A percentile compares a stretch with the other conserved stretches of the same genome.
These are phyloP conservation scores for Penicillium samsonianum DNA, from an alignment of 495 filamentous ascomycete genomes.

Conservation along the genomic window DNA sequence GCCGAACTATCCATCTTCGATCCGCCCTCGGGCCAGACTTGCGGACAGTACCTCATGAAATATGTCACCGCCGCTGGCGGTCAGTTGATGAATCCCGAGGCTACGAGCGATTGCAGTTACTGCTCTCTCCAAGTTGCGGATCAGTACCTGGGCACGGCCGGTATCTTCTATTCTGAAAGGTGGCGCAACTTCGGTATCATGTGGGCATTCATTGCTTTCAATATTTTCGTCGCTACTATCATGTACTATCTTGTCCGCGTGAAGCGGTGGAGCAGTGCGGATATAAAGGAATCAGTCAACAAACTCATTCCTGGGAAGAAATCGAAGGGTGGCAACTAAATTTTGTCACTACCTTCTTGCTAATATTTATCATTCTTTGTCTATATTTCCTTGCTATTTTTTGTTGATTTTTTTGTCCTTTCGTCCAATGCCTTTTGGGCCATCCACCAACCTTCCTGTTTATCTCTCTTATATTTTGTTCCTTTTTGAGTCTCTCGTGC, in stretches of 20 bases:
- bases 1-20: conserved; percentile 57
- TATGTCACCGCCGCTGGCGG: conserved; percentile 31
- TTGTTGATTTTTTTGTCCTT: neutral
- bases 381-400: conserved; percentile 2
- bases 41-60: conserved; percentile 46
- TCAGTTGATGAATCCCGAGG: conserved; percentile 38
- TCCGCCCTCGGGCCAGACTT: conserved; percentile 51
- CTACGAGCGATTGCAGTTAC: conserved; percentile 40
- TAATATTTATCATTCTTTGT: conserved; percentile 2
- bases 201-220: conserved; percentile 53
- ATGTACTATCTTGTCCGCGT: conserved; percentile 55
- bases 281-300: conserved; percentile 23
- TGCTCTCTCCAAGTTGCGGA: conserved; percentile 45
- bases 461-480: neutral
- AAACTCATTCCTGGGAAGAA: conserved; percentile 19
- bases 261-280: conserved; percentile 28
- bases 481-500: neutral
- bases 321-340: conserved; percentile 13
- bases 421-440: neutral
- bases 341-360: neutral
- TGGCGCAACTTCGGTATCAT: conserved; percentile 53
- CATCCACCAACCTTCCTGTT: neutral
- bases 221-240: conserved; percentile 45
- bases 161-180: conserved; percentile 39
- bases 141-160: conserved; percentile 35